Percentiles rank a stretch among this genome's conserved stretches.
Evolutionary conservation across 352 stramenopile genomes (phyloP).

Genomic region (Globisporangium sylvaticum): DNA sequence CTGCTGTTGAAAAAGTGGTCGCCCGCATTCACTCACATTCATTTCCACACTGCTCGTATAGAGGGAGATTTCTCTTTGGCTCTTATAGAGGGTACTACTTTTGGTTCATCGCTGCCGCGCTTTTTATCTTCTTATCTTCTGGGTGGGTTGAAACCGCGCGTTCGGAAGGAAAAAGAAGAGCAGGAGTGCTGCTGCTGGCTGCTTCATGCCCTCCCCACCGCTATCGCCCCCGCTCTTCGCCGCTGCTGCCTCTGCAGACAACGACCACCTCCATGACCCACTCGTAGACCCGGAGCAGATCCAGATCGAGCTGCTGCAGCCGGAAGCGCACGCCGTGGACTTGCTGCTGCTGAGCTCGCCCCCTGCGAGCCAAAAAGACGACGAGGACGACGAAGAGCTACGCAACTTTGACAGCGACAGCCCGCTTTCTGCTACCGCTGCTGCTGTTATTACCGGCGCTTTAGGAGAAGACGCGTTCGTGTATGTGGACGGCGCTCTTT

Average conservation of each 20-base stretch:
- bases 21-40: background rate
- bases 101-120: background rate
- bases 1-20: background rate
- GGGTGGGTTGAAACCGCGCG: constrained; percentile 13
- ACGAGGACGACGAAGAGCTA: constrained; percentile 22
- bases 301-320: background rate
- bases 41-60: background rate
- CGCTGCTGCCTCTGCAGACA: background rate
- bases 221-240: background rate
- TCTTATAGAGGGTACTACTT: constrained; percentile 14
- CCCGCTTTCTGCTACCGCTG: constrained; percentile 8
- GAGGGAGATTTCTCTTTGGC: constrained; percentile 1
- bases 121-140: constrained; percentile 5
- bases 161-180: constrained; percentile 2
- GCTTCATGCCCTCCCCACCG: constrained; percentile 4
- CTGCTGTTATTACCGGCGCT: background rate
- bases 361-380: constrained; percentile 11
- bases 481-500: background rate
- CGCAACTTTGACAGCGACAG: constrained; percentile 9
- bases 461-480: constrained; percentile 7
- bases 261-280: background rate
- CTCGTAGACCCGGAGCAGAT: background rate
- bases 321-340: background rate
- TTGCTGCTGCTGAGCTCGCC: constrained; percentile 12
- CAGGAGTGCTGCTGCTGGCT: background rate